These are phyloP conservation scores for Solanum gracilifrons DNA, from an alignment of 257 asterid genomes.

Conservation along the genomic window DNA sequence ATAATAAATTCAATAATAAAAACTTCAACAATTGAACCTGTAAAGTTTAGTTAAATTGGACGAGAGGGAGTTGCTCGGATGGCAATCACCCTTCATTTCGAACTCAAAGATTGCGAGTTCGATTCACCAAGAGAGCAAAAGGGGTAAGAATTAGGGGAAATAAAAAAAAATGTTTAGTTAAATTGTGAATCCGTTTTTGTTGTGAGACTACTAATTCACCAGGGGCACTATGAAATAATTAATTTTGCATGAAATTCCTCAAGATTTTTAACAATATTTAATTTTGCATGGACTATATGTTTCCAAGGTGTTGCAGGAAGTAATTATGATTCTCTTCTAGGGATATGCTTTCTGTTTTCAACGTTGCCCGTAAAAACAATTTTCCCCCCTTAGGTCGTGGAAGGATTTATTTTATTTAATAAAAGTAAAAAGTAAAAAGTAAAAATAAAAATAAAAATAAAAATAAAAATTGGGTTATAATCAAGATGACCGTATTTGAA, in stretches of 20 bases:
- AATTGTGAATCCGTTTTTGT: neutral
- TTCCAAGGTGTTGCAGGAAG: neutral
- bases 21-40: neutral
- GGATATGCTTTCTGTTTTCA: neutral
- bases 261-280: neutral
- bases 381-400: neutral
- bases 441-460: too few relatives aligned
- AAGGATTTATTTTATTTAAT: neutral
- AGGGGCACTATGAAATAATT: neutral
- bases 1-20: neutral
- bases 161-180: too few relatives aligned
- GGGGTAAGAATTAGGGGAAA: too few relatives aligned
- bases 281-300: neutral
- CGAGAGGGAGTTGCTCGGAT: too few relatives aligned
- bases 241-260: neutral
- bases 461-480: neutral
- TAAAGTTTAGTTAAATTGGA: neutral
- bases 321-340: neutral
- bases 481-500: neutral
- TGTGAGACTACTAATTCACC: neutral
- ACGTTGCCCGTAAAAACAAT: neutral
- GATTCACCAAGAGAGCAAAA: too few relatives aligned
- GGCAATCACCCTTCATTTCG: too few relatives aligned
- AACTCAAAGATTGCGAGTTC: too few relatives aligned
- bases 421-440: too few relatives aligned